Conservation (phyloP, 2,329 filamentous ascomycete genomes). For the Apiospora aurea region DNA sequence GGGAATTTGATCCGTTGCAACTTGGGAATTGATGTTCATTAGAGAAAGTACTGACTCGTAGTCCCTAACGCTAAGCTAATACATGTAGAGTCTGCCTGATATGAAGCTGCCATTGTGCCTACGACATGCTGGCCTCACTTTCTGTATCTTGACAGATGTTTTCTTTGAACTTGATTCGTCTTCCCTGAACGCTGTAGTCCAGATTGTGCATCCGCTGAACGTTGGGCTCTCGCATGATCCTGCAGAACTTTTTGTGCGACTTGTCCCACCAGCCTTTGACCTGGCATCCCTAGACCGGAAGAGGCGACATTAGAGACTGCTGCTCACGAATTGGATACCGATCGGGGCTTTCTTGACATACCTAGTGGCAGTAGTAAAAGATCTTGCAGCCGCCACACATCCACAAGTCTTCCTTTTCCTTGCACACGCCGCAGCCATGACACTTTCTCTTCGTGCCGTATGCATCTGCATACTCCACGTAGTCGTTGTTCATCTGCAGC, state of each 20-base stretch:
- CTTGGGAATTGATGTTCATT: no score
- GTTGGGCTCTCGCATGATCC: slow-evolving; percentile 30
- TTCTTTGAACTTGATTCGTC: no score
- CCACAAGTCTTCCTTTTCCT: slow-evolving; percentile 19
- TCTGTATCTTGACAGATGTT: no score
- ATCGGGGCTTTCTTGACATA: slow-evolving; percentile 3
- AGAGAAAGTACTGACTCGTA: no score
- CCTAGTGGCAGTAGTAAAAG: slow-evolving; percentile 33
- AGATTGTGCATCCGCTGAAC: slow-evolving; percentile 32
- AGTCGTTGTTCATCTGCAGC: slow-evolving; percentile 32
- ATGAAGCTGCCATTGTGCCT: neutral
- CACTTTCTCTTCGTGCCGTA: slow-evolving; percentile 28
- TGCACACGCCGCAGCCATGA: slow-evolving; percentile 29
- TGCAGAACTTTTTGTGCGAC: slow-evolving; percentile 35
- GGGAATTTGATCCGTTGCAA: no score
- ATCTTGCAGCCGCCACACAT: slow-evolving; percentile 30
- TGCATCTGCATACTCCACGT: slow-evolving; percentile 27
- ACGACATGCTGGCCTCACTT: neutral
- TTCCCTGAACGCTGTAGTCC: slow-evolving; percentile 26
- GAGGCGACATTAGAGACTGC: no score
- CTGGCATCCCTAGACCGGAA: slow-evolving; percentile 31
- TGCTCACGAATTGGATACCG: no score
- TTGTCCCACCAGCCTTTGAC: slow-evolving; percentile 33
- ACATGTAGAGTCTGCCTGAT: neutral
- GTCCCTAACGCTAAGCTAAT: no score